A percentile compares a stretch with the other conserved stretches of the same genome.
Evolutionary conservation across 495 filamentous ascomycete genomes (phyloP).

Genomic region (Hyaloscypha hepaticicola): DNA sequence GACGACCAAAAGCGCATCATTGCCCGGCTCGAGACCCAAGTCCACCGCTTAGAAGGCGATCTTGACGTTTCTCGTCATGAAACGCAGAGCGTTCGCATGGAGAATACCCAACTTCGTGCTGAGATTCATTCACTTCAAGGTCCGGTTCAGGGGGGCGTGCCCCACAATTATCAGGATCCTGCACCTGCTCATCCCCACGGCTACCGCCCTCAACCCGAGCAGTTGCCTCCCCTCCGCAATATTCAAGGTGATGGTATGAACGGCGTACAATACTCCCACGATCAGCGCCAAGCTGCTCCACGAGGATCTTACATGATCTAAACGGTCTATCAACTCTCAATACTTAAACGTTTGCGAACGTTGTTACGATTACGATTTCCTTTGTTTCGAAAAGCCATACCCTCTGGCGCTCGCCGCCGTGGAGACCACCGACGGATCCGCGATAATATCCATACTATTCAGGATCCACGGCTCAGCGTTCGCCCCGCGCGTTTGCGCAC

Average conservation of each 20-base stretch:
- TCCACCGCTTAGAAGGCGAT: slow-evolving; percentile 40
- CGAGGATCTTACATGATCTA: background rate
- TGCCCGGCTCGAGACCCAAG: slow-evolving; percentile 37
- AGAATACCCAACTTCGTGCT: slow-evolving; percentile 52
- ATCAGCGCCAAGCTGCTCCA: slow-evolving; percentile 29
- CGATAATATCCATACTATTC: too few relatives aligned
- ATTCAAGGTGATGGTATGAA: slow-evolving; percentile 48
- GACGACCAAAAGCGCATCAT: slow-evolving; percentile 35
- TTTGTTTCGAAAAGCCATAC: background rate
- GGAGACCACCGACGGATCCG: too few relatives aligned
- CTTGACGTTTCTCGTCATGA: slow-evolving; percentile 49
- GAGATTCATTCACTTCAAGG: background rate
- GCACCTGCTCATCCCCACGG: slow-evolving; percentile 20
- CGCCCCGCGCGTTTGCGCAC: too few relatives aligned
- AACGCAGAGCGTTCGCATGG: slow-evolving; percentile 47
- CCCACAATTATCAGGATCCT: background rate
- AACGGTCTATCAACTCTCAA: background rate
- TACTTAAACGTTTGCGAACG: background rate
- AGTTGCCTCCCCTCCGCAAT: slow-evolving; percentile 48
- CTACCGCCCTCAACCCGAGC: slow-evolving; percentile 25
- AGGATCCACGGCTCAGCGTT: background rate
- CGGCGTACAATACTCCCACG: slow-evolving; percentile 55
- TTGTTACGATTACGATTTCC: background rate
- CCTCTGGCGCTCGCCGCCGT: too few relatives aligned
- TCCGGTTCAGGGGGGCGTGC: background rate